Conservation (phyloP, 2,329 filamentous ascomycete genomes). For the Exophiala aquamarina region DNA sequence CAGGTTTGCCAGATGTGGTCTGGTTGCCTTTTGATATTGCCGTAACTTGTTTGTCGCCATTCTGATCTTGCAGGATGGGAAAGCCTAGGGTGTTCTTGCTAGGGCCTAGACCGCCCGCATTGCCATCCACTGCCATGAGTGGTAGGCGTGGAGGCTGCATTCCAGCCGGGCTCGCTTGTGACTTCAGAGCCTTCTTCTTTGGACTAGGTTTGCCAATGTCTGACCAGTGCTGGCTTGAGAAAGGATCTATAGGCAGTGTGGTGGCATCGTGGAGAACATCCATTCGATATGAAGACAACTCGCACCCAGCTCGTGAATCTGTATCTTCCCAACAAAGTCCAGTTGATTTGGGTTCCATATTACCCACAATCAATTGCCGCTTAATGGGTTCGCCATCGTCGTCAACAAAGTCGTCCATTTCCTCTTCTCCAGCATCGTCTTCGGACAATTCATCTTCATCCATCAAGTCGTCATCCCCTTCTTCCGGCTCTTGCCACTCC, state of each 20-base stretch:
- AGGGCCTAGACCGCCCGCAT: slow-evolving; percentile 10
- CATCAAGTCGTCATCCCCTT: slow-evolving; percentile 69
- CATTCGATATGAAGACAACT: slow-evolving; percentile 65
- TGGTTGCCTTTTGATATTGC: slow-evolving; percentile 1
- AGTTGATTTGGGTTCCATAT: slow-evolving; percentile 73
- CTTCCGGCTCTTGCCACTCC: slow-evolving; percentile 67
- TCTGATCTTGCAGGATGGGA: neutral
- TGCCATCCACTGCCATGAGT: slow-evolving; percentile 23
- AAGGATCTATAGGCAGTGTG: slow-evolving; percentile 70
- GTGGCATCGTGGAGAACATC: slow-evolving; percentile 48
- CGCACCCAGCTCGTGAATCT: slow-evolving; percentile 42
- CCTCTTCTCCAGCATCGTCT: slow-evolving; percentile 69
- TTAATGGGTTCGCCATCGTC: slow-evolving; percentile 73
- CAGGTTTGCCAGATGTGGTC: slow-evolving; percentile 14
- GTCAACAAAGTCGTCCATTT: slow-evolving; percentile 87
- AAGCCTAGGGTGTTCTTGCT: neutral
- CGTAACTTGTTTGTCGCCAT: slow-evolving; percentile 4
- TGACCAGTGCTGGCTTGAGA: slow-evolving; percentile 77
- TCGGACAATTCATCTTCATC: slow-evolving; percentile 64
- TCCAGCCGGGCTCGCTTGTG: slow-evolving; percentile 26
- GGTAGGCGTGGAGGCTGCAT: slow-evolving; percentile 32
- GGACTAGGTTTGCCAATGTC: slow-evolving; percentile 19
- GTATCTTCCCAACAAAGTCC: slow-evolving; percentile 81
- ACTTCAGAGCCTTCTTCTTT: slow-evolving; percentile 31
- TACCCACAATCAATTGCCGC: slow-evolving; percentile 60